Conservation (phyloP, 148 eudicot genomes). For the Chenopodium album region DNA sequence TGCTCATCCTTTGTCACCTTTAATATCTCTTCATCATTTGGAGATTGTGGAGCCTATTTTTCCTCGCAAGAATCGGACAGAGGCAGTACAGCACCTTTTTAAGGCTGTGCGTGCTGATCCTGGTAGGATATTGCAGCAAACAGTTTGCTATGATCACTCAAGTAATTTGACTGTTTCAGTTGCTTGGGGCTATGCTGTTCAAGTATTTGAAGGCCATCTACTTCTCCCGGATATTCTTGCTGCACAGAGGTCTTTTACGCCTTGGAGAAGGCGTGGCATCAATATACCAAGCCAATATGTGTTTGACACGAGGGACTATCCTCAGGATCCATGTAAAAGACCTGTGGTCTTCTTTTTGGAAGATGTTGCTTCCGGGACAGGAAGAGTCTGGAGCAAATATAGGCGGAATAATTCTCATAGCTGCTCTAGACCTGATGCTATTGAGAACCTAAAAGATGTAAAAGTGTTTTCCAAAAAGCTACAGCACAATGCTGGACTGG, state of each 20-base stretch:
- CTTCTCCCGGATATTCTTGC: conserved; percentile 61
- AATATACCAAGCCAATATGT: conserved; percentile 34
- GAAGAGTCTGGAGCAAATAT: conserved; percentile 46
- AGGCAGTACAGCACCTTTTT: conserved; percentile 46
- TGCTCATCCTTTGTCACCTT: conserved; percentile 60
- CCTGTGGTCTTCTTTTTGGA: conserved; percentile 63
- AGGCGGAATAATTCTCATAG: conserved; percentile 29
- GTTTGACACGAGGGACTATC: conserved; percentile 53
- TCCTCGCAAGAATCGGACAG: conserved; percentile 41
- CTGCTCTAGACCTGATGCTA: conserved; percentile 36
- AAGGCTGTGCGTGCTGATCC: conserved; percentile 50
- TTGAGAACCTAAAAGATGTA: conserved; percentile 35
- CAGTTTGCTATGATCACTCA: conserved; percentile 52
- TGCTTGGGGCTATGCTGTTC: conserved; percentile 83
- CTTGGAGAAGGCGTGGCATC: conserved; percentile 63
- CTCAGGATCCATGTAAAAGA: conserved; percentile 53
- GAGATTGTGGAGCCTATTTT: conserved; percentile 52
- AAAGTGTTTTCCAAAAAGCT: conserved; percentile 50
- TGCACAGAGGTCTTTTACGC: conserved; percentile 53
- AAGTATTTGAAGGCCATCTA: conserved; percentile 62
- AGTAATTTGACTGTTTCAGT: conserved; percentile 51
- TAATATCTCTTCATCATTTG: conserved; percentile 63
- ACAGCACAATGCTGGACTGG: conserved; percentile 45
- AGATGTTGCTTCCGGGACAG: conserved; percentile 37
- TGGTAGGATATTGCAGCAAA: conserved; percentile 62